phyloP scores from a whole-genome alignment of 1,284 basidiomycete species.

The Cerioporus squamosus region DNA sequence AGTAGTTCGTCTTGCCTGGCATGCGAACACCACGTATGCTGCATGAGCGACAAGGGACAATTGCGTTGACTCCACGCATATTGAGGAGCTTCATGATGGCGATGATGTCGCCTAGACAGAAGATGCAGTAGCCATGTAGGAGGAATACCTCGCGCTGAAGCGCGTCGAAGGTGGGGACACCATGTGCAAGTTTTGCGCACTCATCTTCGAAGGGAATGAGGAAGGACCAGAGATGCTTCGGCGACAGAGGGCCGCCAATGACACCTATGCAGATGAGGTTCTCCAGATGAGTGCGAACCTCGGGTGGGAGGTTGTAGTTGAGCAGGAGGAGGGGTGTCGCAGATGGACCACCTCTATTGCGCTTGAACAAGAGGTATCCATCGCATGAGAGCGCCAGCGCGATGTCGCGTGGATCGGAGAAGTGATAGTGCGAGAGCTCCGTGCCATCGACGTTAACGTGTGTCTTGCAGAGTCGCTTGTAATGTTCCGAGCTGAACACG shows the following conservation, averaged over 20 bases:
- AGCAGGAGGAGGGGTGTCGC: conserved; percentile 30
- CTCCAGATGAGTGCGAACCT: conserved; percentile 33
- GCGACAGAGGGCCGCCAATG: conserved; percentile 47
- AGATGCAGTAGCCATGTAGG: conserved; percentile 42
- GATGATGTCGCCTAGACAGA: conserved; percentile 47
- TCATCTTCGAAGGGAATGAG: conserved; percentile 42
- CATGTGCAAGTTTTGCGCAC: conserved; percentile 37
- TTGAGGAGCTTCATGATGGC: conserved; percentile 19
- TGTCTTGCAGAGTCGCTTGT: no score
- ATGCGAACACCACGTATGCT: conserved; percentile 40
- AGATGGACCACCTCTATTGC: conserved; percentile 42
- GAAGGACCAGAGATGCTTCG: conserved; percentile 45
- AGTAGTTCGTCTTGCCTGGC: conserved; percentile 26
- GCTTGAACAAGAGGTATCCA: conserved; percentile 42
- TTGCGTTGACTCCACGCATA: conserved; percentile 51
- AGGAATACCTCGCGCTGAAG: conserved; percentile 28
- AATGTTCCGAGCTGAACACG: no score
- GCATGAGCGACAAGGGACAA: conserved; percentile 47
- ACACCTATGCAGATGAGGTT: conserved; percentile 40
- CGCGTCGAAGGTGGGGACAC: conserved; percentile 41
- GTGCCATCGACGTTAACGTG: no score
- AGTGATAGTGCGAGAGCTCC: background rate
- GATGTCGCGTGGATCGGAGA: conserved; percentile 33
- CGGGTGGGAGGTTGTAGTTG: conserved; percentile 44
- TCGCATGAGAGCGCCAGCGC: conserved; percentile 36